These are phyloP conservation scores for Xylariaceae sp. DNA, from an alignment of 2,329 filamentous ascomycete species.

Conservation along the genomic window DNA sequence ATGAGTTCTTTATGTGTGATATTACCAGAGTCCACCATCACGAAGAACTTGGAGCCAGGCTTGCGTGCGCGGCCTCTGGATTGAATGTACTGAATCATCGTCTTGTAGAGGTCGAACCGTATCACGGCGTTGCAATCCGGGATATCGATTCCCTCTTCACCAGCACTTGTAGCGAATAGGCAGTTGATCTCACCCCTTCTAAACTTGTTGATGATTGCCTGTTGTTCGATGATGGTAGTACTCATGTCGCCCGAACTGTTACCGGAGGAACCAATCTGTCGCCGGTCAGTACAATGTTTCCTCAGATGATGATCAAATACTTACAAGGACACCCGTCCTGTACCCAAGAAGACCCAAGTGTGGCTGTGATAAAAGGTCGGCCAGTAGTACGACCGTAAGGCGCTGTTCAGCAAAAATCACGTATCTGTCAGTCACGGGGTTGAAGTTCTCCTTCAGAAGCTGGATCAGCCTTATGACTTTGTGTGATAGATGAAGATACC, in stretches of 20 bases:
- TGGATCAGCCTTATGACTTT: slow-evolving; percentile 64
- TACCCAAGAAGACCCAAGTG: slow-evolving; percentile 54
- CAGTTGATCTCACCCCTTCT: slow-evolving; percentile 55
- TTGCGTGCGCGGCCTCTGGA: slow-evolving; percentile 83
- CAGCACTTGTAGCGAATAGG: slow-evolving; percentile 61
- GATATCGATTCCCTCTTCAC: slow-evolving; percentile 63
- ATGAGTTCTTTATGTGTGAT: slow-evolving; percentile 51
- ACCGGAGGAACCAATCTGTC: slow-evolving; percentile 37
- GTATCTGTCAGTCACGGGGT: slow-evolving; percentile 56
- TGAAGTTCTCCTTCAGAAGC: slow-evolving; percentile 60
- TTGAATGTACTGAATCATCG: slow-evolving; percentile 92
- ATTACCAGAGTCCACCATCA: slow-evolving; percentile 75
- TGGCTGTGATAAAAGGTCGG: slow-evolving; percentile 57
- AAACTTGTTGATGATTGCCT: slow-evolving; percentile 64
- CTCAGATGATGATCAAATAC: slow-evolving; percentile 13
- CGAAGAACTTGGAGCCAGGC: slow-evolving; percentile 70
- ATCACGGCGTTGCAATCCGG: slow-evolving; percentile 63
- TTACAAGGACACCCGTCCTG: slow-evolving; percentile 50
- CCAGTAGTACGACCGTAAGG: slow-evolving; percentile 68
- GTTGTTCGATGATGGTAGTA: slow-evolving; percentile 66
- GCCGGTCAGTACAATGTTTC: slow-evolving; percentile 17
- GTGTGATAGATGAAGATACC: slow-evolving; percentile 51
- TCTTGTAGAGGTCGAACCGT: slow-evolving; percentile 80
- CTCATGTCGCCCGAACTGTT: slow-evolving; percentile 51
- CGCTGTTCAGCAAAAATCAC: slow-evolving; percentile 84